A percentile compares a stretch with the other conserved stretches of the same genome.
Evolutionary conservation across 2,329 filamentous ascomycete genomes (phyloP).

Genomic region (Incumbomyces lentus): DNA sequence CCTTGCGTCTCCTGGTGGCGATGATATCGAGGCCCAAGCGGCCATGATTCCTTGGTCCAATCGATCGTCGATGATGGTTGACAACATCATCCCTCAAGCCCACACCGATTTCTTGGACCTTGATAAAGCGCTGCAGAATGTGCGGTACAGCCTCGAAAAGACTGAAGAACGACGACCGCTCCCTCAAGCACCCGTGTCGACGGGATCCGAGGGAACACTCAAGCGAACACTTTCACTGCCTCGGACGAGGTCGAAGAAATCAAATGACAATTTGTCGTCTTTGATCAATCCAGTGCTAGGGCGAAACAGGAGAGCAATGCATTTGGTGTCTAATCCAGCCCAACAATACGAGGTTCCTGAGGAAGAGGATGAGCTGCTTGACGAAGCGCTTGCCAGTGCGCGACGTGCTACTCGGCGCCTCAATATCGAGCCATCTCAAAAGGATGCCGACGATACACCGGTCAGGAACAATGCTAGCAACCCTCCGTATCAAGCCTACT

Average conservation of each 20-base stretch:
- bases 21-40: conserved; percentile 86
- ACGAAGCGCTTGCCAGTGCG: conserved; percentile 74
- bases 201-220: conserved; percentile 14
- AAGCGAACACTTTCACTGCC: conserved; percentile 19
- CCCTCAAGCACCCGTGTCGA: conserved; percentile 6
- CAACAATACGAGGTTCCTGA: conserved; percentile 89
- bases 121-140: conserved; percentile 51
- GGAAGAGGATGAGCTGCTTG: conserved; percentile 90
- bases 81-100: conserved; percentile 33
- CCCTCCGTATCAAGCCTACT: conserved; percentile 8
- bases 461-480: conserved; percentile 25
- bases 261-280: conserved; percentile 28
- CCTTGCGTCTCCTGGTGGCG: conserved; percentile 65
- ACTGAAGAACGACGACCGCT: conserved; percentile 7
- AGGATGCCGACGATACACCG: conserved; percentile 22
- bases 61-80: conserved; percentile 71
- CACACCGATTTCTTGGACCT: conserved; percentile 48
- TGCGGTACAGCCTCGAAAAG: conserved; percentile 47
- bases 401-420: conserved; percentile 64
- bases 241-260: conserved; percentile 16
- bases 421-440: conserved; percentile 33
- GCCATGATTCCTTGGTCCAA: conserved; percentile 86
- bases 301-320: conserved; percentile 66
- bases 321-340: conserved; percentile 58
- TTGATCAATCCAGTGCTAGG: conserved; percentile 57